A percentile compares a stretch with the other conserved stretches of the same genome.
These are phyloP conservation scores for Aphanocladium album DNA, from an alignment of 2,329 filamentous ascomycete genomes.

Conservation along the genomic window DNA sequence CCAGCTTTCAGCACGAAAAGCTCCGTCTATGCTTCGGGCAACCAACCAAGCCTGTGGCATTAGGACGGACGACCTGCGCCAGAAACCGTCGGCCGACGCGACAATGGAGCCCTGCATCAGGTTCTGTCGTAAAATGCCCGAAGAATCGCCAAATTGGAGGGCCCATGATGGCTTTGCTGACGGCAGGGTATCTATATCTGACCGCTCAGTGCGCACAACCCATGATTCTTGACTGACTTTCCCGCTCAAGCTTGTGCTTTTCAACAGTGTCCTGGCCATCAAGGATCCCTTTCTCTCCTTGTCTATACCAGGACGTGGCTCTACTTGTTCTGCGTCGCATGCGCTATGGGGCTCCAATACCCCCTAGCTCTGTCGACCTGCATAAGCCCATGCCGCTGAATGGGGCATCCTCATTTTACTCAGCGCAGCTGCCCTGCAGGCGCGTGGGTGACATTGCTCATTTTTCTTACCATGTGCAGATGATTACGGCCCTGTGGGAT, in stretches of 20 bases:
- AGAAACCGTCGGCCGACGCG: too few species aligned
- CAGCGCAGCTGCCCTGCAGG: not conserved
- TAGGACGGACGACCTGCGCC: too few species aligned
- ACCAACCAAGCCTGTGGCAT: too few species aligned
- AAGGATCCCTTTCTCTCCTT: not conserved
- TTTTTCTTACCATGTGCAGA: not conserved
- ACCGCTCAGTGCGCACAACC: not conserved
- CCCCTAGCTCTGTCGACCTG: not conserved
- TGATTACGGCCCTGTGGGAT: not conserved
- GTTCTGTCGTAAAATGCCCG: too few species aligned
- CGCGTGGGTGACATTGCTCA: not conserved
- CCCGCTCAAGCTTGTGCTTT: not conserved
- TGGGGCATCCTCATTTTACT: constrained; percentile 6
- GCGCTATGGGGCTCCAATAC: not conserved
- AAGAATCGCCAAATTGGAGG: not conserved
- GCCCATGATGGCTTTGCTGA: not conserved
- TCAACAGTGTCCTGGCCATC: not conserved
- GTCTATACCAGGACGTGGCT: not conserved
- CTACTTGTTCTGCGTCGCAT: not conserved
- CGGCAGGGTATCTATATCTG: not conserved
- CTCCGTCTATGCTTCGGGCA: not conserved
- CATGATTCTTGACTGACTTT: not conserved
- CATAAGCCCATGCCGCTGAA: constrained; percentile 1
- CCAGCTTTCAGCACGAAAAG: not conserved
- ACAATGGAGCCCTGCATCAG: too few species aligned